Conservation (phyloP, 2,329 filamentous ascomycete genomes). For the Aureobasidium sp. region DNA sequence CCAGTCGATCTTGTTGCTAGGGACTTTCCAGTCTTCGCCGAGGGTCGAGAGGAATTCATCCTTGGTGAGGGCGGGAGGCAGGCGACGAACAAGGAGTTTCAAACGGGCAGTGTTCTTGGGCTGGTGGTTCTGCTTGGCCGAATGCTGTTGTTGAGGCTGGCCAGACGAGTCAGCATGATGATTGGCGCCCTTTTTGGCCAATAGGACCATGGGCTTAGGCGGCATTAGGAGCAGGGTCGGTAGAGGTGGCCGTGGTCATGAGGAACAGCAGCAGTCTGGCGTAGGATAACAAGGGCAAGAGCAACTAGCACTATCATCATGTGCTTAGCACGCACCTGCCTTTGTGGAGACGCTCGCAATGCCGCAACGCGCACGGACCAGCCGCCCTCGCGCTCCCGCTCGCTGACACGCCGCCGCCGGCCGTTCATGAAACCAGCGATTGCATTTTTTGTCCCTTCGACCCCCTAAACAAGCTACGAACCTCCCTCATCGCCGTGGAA, state of each 20-base stretch:
- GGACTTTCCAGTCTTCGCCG: slow-evolving; percentile 72
- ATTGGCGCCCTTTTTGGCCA: slow-evolving; percentile 8
- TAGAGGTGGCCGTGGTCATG: not conserved
- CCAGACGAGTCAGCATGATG: not conserved
- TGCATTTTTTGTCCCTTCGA: not conserved
- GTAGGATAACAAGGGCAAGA: not conserved
- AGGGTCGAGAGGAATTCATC: slow-evolving; percentile 64
- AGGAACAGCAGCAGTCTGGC: not conserved
- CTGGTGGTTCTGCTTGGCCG: slow-evolving; percentile 5
- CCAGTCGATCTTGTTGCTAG: slow-evolving; percentile 81
- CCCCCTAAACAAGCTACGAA: not conserved
- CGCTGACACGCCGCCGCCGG: not conserved
- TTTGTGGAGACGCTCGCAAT: not conserved
- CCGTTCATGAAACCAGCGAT: not conserved
- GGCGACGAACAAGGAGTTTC: slow-evolving; percentile 75
- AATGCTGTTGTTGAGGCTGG: not conserved
- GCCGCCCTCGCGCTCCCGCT: not conserved
- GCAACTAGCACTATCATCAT: not conserved
- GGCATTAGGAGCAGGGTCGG: not conserved
- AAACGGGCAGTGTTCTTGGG: slow-evolving; percentile 50
- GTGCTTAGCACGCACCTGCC: not conserved
- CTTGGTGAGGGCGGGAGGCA: slow-evolving; percentile 78
- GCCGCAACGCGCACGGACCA: not conserved
- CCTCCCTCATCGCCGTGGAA: not conserved
- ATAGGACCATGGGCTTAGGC: slow-evolving; percentile 6